Base-by-base conservation (phyloP, 768 basidiomycete genomes). In the button mushroom (Agaricus bisporus) region DNA sequence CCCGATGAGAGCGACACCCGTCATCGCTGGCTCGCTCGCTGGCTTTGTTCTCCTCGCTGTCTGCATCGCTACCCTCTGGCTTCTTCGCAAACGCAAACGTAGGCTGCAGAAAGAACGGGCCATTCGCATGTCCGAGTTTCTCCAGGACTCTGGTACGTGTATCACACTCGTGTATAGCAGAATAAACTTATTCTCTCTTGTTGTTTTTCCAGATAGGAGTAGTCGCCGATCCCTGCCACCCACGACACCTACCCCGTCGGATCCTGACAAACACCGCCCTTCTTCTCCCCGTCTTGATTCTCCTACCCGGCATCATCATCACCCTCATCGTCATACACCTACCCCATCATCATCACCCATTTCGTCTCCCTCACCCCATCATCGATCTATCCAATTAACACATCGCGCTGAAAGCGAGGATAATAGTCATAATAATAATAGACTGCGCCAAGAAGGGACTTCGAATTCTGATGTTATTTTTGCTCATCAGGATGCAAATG, bases 21-120 rank as follows among this genome's bases (percentile, higher is more conserved):
- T 54, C 6, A 54, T 54, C 17, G 53, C 53, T 6, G 53, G 53
- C 12, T 42, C 53, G 0, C 53, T 54, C 14, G 28, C 17, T 7
- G 53, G 53, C 2, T 32, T 25, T 14, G 48, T 54, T 14, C 45
- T 48, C 17, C 39, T 54, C 10, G 9, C 48, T 0, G 53, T 43
- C 35, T 41, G 44, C n/a, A 20, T 48, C 5, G 4, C 48, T 15
- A 48, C 41, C 7, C n/a, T 48, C 28, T 11, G 42, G 41, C 39
- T 54, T 2, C 20, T 54, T 4, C 17, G 35, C 6, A 54, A 42
- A 32, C 53, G 53, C 18, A 25, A 45, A 14, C 39, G 29, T 18
- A 42, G 42, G 17, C 46, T 54, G 22, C 46, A 17, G 29, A 26
- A 38, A 12, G 45, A 41, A 20, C 43, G 43, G 3, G 42, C 43